Evolutionary conservation across 2,329 filamentous ascomycete genomes (phyloP).

Genomic region (Macroventuria anomochaeta): DNA sequence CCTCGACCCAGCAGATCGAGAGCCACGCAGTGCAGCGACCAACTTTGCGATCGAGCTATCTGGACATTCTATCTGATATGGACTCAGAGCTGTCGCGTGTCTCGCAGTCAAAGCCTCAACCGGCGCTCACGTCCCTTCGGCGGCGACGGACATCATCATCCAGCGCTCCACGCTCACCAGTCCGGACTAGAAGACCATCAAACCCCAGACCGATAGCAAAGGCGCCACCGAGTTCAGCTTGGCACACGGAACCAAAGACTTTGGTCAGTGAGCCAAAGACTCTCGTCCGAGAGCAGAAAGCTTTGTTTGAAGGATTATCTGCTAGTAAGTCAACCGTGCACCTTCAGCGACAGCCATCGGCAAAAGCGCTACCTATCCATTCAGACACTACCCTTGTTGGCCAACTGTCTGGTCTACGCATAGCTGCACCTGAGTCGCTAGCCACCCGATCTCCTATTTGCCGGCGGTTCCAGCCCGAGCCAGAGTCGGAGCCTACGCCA

Average conservation of each 20-base stretch:
- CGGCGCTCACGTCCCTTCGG: slow-evolving; percentile 17
- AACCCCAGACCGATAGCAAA: slow-evolving; percentile 22
- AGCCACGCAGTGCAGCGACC: slow-evolving; percentile 12
- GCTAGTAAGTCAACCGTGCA: slow-evolving; percentile 10
- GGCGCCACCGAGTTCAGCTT: slow-evolving; percentile 20
- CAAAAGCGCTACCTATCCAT: slow-evolving; percentile 28
- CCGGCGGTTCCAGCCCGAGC: neutral
- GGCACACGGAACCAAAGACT: slow-evolving; percentile 20
- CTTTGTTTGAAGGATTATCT: slow-evolving; percentile 28
- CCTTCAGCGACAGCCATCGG: slow-evolving; percentile 5
- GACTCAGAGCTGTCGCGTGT: slow-evolving; percentile 34
- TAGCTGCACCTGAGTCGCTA: slow-evolving; percentile 8
- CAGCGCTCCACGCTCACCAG: slow-evolving; percentile 26
- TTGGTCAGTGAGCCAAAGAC: slow-evolving; percentile 13
- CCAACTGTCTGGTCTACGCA: slow-evolving; percentile 25
- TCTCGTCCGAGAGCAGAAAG: slow-evolving; percentile 18
- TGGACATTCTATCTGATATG: slow-evolving; percentile 41
- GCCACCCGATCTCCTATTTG: slow-evolving; percentile 3
- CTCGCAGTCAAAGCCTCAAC: slow-evolving; percentile 25
- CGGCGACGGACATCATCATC: slow-evolving; percentile 32
- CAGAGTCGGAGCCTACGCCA: slow-evolving; percentile 1
- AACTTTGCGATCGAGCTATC: slow-evolving; percentile 27
- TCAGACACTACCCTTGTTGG: slow-evolving; percentile 40
- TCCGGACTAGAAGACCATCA: slow-evolving; percentile 27
- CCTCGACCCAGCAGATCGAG: slow-evolving; percentile 18